Percentiles rank a stretch among this genome's conserved stretches.
Conservation (phyloP, 257 asterid genomes). For the Dorcoceras hygrometricum region DNA sequence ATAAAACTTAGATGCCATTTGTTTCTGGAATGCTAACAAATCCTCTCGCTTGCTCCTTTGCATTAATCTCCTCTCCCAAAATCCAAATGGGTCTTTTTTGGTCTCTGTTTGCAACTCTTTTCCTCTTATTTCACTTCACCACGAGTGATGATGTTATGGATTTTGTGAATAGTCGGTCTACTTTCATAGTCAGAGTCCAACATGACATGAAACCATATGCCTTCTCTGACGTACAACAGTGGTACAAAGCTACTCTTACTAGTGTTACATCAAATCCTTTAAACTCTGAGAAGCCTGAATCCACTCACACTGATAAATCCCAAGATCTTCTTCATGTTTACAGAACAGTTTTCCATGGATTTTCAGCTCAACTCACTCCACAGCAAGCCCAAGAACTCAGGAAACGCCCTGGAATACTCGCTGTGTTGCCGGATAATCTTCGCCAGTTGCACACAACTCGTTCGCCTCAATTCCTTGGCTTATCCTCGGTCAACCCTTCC, state of each 20-base stretch:
- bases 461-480: conserved; percentile 64
- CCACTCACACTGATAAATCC: neutral
- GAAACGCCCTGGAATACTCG: conserved; percentile 40
- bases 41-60: neutral
- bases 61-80: conserved; percentile 6
- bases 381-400: conserved; percentile 45
- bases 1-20: conserved; percentile 1
- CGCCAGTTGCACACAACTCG: conserved; percentile 74
- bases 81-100: conserved; percentile 31
- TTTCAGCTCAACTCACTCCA: conserved; percentile 56
- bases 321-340: conserved; percentile 54
- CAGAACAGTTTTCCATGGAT: conserved; percentile 73
- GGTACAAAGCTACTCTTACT: conserved; percentile 72
- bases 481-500: conserved; percentile 32
- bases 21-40: neutral
- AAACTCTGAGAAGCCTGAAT: conserved; percentile 14
- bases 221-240: conserved; percentile 47
- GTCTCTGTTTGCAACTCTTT: conserved; percentile 12
- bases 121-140: conserved; percentile 18
- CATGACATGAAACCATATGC: conserved; percentile 62
- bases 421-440: conserved; percentile 64
- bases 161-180: conserved; percentile 21
- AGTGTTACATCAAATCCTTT: conserved; percentile 34
- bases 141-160: conserved; percentile 4
- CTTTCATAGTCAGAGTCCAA: conserved; percentile 64